phyloP scores from a whole-genome alignment of 2,329 filamentous ascomycete genomes.

The Orbilia blumenaviensis region DNA sequence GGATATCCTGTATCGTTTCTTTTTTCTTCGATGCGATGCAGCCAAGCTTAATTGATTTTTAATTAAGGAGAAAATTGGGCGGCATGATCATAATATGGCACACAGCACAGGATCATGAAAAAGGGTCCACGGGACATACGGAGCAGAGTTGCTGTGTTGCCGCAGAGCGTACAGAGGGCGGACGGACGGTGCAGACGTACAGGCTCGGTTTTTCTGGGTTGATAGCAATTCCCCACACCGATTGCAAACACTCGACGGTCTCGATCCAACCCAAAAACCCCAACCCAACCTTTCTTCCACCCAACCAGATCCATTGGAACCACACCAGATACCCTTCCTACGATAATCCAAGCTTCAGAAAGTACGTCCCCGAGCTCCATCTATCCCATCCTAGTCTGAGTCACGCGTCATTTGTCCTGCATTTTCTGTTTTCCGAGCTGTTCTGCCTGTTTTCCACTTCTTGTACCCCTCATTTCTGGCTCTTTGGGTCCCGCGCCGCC shows the following conservation, averaged over 20 bases:
- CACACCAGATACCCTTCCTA: neutral
- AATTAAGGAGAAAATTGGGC: no score
- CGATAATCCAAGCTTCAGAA: slow-evolving; percentile 10
- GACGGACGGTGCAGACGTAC: no score
- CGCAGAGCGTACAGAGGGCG: no score
- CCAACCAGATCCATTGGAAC: neutral
- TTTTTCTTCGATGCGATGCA: no score
- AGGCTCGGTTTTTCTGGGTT: neutral
- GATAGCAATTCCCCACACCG: neutral
- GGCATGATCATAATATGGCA: no score
- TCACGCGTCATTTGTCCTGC: neutral
- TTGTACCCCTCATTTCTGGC: slow-evolving; percentile 10
- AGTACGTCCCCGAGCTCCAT: slow-evolving; percentile 1
- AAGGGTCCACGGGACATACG: no score
- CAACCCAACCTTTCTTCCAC: neutral
- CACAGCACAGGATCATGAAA: no score
- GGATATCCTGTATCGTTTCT: no score
- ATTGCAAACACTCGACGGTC: neutral
- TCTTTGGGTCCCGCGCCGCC: slow-evolving; percentile 4
- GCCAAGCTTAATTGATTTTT: no score
- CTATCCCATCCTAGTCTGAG: neutral
- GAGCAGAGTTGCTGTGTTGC: neutral
- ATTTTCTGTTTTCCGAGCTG: neutral
- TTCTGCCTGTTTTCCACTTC: neutral
- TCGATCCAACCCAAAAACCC: neutral